Evolutionary conservation across 257 asterid species (phyloP), one percentile per base, ranked within the genome.

Genomic region (Anisodus acutangulus): DNA sequence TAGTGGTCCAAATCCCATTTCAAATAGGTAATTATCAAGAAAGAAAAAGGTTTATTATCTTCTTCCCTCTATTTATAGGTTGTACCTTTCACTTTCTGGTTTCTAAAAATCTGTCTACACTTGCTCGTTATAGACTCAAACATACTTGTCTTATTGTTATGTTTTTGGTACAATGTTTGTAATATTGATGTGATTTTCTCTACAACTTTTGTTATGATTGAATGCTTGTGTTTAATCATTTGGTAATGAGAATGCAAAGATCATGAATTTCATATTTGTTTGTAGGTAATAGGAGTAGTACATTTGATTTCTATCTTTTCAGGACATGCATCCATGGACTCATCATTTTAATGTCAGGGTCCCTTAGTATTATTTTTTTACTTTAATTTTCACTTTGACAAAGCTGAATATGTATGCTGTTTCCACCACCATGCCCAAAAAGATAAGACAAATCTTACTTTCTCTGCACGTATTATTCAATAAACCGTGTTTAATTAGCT

Each of bases 1-100:
- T 4, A 93, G 97, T 83, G 95, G 97, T 80, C 94, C 97, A 86
- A 93, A 93, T 85, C 97, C 97, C 82, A 89, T 88, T 84, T 91
- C 94, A 16, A 90, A 92, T 86, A 89, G 90, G 91, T 87, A 86
- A 53, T 81, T n/a, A 43, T 51, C 57, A n/a, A 4, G 26, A 37
- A 62, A 5, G 35, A 10, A 2, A 9, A 11, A 10, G 43, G n/a
- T 76, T 51, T 72, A 13, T 22, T 49, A 19, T 47, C 60, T 49
- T 7, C 81, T 76, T 49, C n/a, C 53, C 63, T 51, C 64, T 51
- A 31, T 83, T 3, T 49, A 31, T 31, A 31, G 35, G 1, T 31
- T 31, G 12, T 26, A 8, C 31, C 45, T 69, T 51, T n/a, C 79
- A 64, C 22, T 41, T 87, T 60, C 13, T 79, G 69, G 19, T 62